These are phyloP conservation scores for Fusarium solani-melongenae DNA, from an alignment of 2,329 filamentous ascomycete species.

Conservation along the genomic window DNA sequence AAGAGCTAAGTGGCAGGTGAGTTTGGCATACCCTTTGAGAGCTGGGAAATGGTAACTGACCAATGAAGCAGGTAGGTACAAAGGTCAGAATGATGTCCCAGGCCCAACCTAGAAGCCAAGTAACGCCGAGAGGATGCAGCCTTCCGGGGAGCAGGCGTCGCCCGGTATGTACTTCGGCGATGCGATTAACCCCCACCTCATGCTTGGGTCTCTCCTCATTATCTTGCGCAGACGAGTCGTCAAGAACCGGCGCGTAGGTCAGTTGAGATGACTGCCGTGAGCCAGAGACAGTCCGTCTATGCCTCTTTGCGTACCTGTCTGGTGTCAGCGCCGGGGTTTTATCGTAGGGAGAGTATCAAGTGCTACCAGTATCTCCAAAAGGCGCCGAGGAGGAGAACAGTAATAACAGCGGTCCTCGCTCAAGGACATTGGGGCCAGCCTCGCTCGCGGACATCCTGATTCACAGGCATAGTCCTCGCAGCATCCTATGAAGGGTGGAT, in stretches of 20 bases:
- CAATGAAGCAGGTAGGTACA: neutral
- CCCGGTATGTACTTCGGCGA: neutral
- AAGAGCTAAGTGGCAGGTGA: neutral
- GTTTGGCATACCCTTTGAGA: neutral
- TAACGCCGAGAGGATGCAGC: neutral
- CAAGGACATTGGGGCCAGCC: neutral
- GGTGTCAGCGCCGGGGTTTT: neutral
- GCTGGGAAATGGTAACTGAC: neutral
- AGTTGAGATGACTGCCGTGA: neutral
- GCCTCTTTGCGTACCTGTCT: neutral
- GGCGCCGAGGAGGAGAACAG: neutral
- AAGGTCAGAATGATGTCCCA: neutral
- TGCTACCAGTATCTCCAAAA: neutral
- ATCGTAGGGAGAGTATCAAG: neutral
- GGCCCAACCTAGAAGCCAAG: neutral
- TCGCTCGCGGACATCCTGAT: neutral
- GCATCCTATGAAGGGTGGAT: neutral
- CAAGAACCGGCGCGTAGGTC: neutral
- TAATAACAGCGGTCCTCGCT: too few relatives aligned
- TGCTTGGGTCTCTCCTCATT: neutral
- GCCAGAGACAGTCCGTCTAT: neutral
- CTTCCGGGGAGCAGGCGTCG: neutral
- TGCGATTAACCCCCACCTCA: neutral
- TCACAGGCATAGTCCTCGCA: neutral
- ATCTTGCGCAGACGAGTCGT: neutral